These are phyloP conservation scores for Halophytophthora batemanensis DNA, from an alignment of 352 stramenopile species.

Conservation along the genomic window DNA sequence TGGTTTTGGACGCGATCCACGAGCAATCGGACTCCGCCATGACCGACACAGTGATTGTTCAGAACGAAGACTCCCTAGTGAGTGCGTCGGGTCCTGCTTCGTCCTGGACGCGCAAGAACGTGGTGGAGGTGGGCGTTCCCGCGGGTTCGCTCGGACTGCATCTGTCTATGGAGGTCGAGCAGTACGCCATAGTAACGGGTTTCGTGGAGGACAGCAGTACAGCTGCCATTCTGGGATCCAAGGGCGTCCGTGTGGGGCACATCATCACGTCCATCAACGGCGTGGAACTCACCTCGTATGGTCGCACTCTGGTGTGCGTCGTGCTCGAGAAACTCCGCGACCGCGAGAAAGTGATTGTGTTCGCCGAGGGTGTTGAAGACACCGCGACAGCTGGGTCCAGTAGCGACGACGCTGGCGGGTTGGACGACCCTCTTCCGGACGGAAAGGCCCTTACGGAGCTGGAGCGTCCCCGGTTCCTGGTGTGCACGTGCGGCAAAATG, in stretches of 20 bases:
- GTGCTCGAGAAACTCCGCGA: conserved; percentile 55
- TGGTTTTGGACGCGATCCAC: conserved; percentile 21
- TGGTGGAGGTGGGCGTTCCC: conserved; percentile 34
- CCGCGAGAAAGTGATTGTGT: conserved; percentile 47
- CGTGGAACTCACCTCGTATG: conserved; percentile 40
- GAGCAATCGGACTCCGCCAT: conserved; percentile 6
- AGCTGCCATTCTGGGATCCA: conserved; percentile 23
- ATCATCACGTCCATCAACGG: conserved; percentile 54
- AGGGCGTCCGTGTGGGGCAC: conserved; percentile 37
- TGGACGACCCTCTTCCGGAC: conserved; percentile 5
- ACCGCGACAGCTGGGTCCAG: neutral
- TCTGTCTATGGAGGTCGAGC: conserved; percentile 49
- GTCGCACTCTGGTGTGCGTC: conserved; percentile 34
- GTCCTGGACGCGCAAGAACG: conserved; percentile 22
- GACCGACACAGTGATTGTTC: conserved; percentile 10
- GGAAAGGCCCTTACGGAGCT: conserved; percentile 25
- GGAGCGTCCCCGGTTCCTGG: conserved; percentile 44
- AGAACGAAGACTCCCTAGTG: conserved; percentile 8
- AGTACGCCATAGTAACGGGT: conserved; percentile 52
- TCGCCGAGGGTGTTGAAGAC: conserved; percentile 37
- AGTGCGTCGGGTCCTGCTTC: neutral
- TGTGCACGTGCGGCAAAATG: conserved; percentile 55
- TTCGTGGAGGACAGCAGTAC: conserved; percentile 52
- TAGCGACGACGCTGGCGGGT: conserved; percentile 14
- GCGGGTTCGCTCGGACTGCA: conserved; percentile 57